Percentiles rank a stretch among this genome's conserved stretches.
phyloP scores from a whole-genome alignment of 176 grass and related monocot genomes.

The Typha latifolia region DNA sequence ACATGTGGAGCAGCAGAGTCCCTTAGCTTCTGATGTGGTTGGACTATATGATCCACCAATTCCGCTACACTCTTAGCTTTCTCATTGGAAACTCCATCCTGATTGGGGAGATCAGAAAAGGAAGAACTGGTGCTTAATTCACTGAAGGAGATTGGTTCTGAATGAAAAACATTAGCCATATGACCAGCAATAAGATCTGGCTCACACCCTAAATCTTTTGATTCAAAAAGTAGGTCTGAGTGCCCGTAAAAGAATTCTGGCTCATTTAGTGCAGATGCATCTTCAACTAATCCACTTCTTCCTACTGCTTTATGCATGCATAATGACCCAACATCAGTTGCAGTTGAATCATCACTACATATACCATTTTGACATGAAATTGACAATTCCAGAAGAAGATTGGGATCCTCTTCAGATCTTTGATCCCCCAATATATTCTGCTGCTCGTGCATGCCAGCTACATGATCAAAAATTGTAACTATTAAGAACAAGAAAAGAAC shows the following conservation, averaged over 20 bases:
- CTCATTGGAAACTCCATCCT: not conserved
- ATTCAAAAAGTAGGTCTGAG: not conserved
- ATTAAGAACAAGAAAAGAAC: not conserved
- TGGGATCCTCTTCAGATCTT: not conserved
- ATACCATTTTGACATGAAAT: not conserved
- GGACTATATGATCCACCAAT: conserved; percentile 8
- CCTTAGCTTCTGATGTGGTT: conserved; percentile 6
- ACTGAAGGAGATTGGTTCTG: not conserved
- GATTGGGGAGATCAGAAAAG: not conserved
- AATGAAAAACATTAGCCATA: not conserved
- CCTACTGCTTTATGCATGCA: conserved; percentile 4
- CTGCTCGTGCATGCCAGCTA: not conserved
- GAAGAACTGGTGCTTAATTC: not conserved
- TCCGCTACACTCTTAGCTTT: conserved; percentile 4
- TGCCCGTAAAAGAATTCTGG: not conserved
- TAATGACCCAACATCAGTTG: conserved; percentile 5
- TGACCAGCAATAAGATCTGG: not conserved
- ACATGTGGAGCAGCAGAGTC: not conserved
- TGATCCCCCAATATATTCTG: not conserved
- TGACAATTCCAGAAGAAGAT: not conserved
- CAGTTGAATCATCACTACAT: not conserved
- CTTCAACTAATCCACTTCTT: conserved; percentile 15
- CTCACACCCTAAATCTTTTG: conserved; percentile 7
- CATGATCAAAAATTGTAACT: not conserved
- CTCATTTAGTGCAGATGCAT: conserved; percentile 18